Percentiles rank a stretch among this genome's conserved stretches.
These are phyloP conservation scores for Azolla pinnata DNA, from an alignment of 75 land plant genomes.

Conservation along the genomic window DNA sequence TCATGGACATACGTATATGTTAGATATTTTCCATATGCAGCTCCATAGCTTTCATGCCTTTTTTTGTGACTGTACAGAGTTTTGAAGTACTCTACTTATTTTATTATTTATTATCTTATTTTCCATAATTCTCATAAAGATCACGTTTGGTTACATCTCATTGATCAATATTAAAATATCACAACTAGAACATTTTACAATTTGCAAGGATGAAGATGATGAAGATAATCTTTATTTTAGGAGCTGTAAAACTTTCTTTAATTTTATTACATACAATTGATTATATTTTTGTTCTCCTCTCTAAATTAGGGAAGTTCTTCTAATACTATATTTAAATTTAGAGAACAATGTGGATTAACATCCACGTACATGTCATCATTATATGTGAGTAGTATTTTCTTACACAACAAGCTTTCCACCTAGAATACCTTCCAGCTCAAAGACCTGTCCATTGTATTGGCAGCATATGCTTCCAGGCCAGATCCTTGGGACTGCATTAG, in stretches of 20 bases:
- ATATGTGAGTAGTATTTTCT: not conserved
- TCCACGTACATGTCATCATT: not conserved
- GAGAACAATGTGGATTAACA: no score
- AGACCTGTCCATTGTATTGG: constrained; percentile 42
- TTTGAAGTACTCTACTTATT: no score
- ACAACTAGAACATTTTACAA: no score
- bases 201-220: no score
- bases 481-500: constrained; percentile 43
- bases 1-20: no score
- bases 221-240: not conserved
- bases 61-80: no score
- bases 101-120: not conserved
- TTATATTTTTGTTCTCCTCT: not conserved
- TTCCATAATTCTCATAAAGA: not conserved
- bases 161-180: no score
- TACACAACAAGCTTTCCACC: not conserved
- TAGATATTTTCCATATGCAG: no score
- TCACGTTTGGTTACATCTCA: not conserved
- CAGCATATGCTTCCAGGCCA: constrained; percentile 39
- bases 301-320: not conserved
- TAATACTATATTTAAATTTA: no score
- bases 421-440: constrained; percentile 63
- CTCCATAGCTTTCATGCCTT: no score
- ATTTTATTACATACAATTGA: not conserved
- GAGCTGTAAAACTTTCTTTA: not conserved